phyloP scores from a whole-genome alignment of 2,329 filamentous ascomycete genomes.

The Parafenestella ontariensis region DNA sequence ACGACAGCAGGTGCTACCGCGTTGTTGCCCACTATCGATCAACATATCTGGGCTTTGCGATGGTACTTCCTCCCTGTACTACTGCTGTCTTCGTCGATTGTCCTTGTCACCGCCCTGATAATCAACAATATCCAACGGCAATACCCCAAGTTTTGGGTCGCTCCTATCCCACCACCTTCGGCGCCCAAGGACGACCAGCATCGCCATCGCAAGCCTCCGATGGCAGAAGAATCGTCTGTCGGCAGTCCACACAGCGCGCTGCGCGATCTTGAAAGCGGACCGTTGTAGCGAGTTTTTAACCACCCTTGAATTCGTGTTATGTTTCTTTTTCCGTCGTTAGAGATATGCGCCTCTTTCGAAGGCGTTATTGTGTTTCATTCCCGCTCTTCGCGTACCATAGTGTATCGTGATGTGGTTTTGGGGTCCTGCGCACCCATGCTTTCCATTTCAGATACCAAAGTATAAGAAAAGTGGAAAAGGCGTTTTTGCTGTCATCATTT shows the following conservation, averaged over 20 bases:
- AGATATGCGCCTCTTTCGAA: too few species aligned
- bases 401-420: too few species aligned
- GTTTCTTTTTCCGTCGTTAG: not conserved
- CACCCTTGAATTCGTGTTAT: not conserved
- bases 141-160: constrained; percentile 57
- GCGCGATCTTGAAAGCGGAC: constrained; percentile 28
- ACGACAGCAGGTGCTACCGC: too few species aligned
- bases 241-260: constrained; percentile 18
- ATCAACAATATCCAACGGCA: constrained; percentile 55
- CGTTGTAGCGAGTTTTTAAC: not conserved
- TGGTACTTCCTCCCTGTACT: constrained; percentile 55
- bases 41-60: constrained; percentile 48
- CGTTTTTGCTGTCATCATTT: too few species aligned
- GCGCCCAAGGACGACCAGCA: constrained; percentile 19
- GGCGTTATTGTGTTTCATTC: too few species aligned
- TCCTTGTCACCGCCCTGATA: constrained; percentile 50
- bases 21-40: too few species aligned
- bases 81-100: constrained; percentile 49
- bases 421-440: too few species aligned
- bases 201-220: constrained; percentile 3
- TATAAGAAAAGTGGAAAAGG: too few species aligned
- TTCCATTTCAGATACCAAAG: too few species aligned
- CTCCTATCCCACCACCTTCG: constrained; percentile 33
- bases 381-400: too few species aligned
- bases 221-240: constrained; percentile 15